Evolutionary conservation across 768 basidiomycete species (phyloP), one percentile per base, ranked within the genome.

Genomic region (Leccinum subgranulosum): DNA sequence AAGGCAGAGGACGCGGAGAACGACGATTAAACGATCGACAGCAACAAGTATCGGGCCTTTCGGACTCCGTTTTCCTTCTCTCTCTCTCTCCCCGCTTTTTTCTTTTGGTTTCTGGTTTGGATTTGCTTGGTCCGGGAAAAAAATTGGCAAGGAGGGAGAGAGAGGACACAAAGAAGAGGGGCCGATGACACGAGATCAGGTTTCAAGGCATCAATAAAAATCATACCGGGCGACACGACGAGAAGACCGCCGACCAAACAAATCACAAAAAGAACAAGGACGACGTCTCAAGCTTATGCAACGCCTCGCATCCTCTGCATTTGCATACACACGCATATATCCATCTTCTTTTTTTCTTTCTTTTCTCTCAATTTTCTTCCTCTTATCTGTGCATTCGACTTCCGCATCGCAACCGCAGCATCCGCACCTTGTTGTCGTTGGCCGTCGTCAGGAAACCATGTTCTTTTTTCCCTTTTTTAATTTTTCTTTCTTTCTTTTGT

Each of bases 1-100:
- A 72, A 73, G 21, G 63, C 66, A 19, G 66, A 69, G 14, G 70
- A 71, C 19, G 62, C 39, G 9, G 70, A 65, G 8, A 63, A 62
- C 41, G 65, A 65, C 21, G 66, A 69, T 34, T 72, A 55, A 34
- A 48, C n/a, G 28, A 23, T 27, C 49, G 49, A 31, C 29, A 7
- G 39, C 39, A 41, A n/a, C 39, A 4, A 39, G 36, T 10, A 39
- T 17, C 36, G 3, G 36, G 36, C 36, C 36, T n/a, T 36, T 36
- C 36, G 36, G 36, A 39, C 6, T 36, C 34, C 17, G 15, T n/a
- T n/a, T 41, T 14, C n/a, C 15, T 41, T 39, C 4, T 9, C 9
- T 39, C 39, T 39, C 36, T 39, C 15, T 36, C 36, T 39, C 28
- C 0, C 28, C 28, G 5, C 17, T 5, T 15, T 51, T 51, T 34